Evolutionary conservation across 2,329 filamentous ascomycete genomes (phyloP), one percentile per base, ranked within the genome.

Genomic region (Diaporthe ilicicola): DNA sequence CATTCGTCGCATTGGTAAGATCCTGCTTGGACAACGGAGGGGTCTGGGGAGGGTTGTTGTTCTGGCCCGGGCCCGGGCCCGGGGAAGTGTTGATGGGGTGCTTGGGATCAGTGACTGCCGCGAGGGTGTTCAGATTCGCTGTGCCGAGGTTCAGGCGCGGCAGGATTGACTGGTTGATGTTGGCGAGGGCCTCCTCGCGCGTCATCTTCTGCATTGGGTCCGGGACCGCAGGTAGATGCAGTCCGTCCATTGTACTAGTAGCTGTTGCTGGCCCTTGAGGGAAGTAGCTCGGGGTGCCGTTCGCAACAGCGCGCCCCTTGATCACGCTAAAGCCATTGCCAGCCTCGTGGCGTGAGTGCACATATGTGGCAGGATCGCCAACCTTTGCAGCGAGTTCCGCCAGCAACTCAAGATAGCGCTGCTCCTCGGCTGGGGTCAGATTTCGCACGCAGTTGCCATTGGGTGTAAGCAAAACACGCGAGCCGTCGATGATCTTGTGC

Each of bases 401-500:
- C 79, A 95, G 93, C 6, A 95, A 85, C 64, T 89, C 85, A 13
- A 95, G 83, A 74, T 92, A 95, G 5, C 87, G 87, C 42, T 91
- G 85, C 77, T 95, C 93, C 73, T 95, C 90, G 51, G 91, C 89
- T 4, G 86, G 82, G 1, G 86, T 90, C 67, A 96, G 81, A 70
- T 92, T 91, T 74, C 91, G 90, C n/a, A 95, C 85, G 77, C 92
- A 93, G 73, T 93, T 91, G 13, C 93, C 93, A 73, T 92, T 90
- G 0, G 93, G 92, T 0, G 93, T 94, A 66, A 95, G 89, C 74
- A 95, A 86, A 73, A 93, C 90, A 32, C 91, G 87, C 78, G 88
- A 86, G 69, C 89, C 90, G 73, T 92, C 90, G 2, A 90, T 83
- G 48, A 90, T 81, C 78, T 91, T 92, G 72, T 86, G 87, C 10